Evolutionary conservation across 2,329 filamentous ascomycete genomes (phyloP), one percentile per base, ranked within the genome.

Genomic region (Claviceps sp.): DNA sequence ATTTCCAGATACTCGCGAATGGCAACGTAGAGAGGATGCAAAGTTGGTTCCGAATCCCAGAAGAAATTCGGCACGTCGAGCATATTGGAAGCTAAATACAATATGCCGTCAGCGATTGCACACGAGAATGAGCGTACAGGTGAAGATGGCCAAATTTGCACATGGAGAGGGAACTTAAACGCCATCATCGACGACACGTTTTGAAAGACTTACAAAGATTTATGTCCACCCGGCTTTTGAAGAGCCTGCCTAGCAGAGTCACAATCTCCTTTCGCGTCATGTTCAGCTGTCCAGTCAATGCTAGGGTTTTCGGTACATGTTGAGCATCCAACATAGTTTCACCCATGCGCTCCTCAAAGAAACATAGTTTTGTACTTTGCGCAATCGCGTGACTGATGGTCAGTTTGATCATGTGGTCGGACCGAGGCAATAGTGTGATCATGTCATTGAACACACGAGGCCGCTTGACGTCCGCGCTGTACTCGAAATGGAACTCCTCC

Each of bases 1-100:
- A 98, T 97, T 64, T 98, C 93, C 55, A 98, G 84, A 64, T 98
- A 98, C 67, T 97, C 93, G 61, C 93, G 87, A 49, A 97, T 89
- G 54, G 90, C 93, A 54, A 82, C 84, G 72, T 98, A 98, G 30
- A 98, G 82, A 0, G 93, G 93, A 65, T 96, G 89, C 0, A 98
- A 77, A 0, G 89, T 96, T 17, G 93, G 93, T 65, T 98, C 93
- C 11, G 87, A 87, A 66, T 97, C 90, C 93, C 93, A 98, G 76
- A 97, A 95, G 76, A 96, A 96, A 65, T 91, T 94, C 55, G 91
- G 91, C 1, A 94, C 89, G 67, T 96, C 90, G 53, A 96, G 84
- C 66, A 96, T 91, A 64, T 97, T 97, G 19, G 87, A 95, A 54
- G 89, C 89, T 94, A 59, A 16, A 11, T 5, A 39, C 38, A 34